These are phyloP conservation scores for Cercis canadensis DNA, from an alignment of 306 rosid species.

Conservation along the genomic window DNA sequence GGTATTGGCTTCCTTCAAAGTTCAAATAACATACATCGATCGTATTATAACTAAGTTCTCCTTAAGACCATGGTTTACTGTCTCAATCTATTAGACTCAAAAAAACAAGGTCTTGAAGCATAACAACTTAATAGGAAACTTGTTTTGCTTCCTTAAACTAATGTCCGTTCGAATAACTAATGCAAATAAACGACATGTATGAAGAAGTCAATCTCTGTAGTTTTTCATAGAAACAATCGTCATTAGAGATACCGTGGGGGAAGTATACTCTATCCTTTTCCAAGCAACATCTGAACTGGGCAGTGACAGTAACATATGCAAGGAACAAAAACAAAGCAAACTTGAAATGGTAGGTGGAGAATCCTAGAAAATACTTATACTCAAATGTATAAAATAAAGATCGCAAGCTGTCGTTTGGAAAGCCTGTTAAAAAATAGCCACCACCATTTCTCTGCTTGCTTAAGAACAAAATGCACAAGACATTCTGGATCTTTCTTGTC, in stretches of 20 bases:
- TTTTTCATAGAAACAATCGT: conserved; percentile 34
- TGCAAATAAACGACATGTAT: background rate
- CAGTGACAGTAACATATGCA: background rate
- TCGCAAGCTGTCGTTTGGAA: too few species aligned
- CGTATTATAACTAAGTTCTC: too few species aligned
- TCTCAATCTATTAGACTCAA: background rate
- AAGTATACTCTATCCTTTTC: conserved; percentile 2
- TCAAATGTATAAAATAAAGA: background rate
- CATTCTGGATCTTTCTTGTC: conserved; percentile 31
- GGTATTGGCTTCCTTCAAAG: too few species aligned
- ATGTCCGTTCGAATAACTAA: conserved; percentile 15
- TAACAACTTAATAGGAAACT: background rate
- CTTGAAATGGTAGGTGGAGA: conserved; percentile 9
- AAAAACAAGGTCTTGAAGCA: background rate
- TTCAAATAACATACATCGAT: too few species aligned
- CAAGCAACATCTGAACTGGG: conserved; percentile 16
- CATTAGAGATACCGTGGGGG: conserved; percentile 25
- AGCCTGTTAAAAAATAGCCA: too few species aligned
- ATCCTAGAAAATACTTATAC: conserved; percentile 30
- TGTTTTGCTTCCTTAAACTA: conserved; percentile 23
- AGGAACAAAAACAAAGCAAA: background rate
- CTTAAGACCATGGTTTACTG: too few species aligned
- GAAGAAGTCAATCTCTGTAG: background rate
- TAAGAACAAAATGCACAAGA: conserved; percentile 21
- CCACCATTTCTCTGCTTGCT: too few species aligned